Conservation (phyloP, 345 rosid species). For the Aquilaria sinensis region DNA sequence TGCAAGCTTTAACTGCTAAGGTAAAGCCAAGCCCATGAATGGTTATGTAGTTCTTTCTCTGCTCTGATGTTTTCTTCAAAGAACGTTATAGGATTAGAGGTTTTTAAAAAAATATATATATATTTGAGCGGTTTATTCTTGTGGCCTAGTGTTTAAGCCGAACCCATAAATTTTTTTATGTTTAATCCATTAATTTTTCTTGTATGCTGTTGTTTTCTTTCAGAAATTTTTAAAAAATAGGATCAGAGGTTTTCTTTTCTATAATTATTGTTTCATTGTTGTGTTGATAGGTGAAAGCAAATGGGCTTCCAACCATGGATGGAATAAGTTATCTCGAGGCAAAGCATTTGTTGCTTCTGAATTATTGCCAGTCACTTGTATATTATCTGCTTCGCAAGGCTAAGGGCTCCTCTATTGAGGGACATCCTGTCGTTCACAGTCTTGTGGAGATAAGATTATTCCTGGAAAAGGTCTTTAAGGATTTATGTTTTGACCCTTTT, state of each 20-base stretch:
- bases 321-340: slow-evolving; percentile 93
- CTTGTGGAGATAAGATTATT: slow-evolving; percentile 85
- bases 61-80: too few relatives aligned
- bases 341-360: slow-evolving; percentile 72
- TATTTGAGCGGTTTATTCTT: too few relatives aligned
- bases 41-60: too few relatives aligned
- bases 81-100: too few relatives aligned
- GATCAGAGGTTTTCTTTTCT: background rate
- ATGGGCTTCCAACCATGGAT: slow-evolving; percentile 57
- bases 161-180: too few relatives aligned
- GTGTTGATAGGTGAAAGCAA: slow-evolving; percentile 59
- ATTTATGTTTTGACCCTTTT: background rate
- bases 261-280: background rate
- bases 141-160: too few relatives aligned
- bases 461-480: slow-evolving; percentile 66
- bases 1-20: slow-evolving; percentile 69
- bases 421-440: slow-evolving; percentile 71
- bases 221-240: too few relatives aligned
- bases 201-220: too few relatives aligned
- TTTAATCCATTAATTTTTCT: too few relatives aligned
- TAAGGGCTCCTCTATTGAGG: slow-evolving; percentile 67
- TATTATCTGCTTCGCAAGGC: slow-evolving; percentile 80
- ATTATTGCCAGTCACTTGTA: slow-evolving; percentile 79
- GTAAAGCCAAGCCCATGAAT: slow-evolving; percentile 20
- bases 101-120: too few relatives aligned